A percentile compares a stretch with the other conserved stretches of the same genome.
phyloP scores from a whole-genome alignment of 768 basidiomycete species.

The Hericium alpestre region DNA sequence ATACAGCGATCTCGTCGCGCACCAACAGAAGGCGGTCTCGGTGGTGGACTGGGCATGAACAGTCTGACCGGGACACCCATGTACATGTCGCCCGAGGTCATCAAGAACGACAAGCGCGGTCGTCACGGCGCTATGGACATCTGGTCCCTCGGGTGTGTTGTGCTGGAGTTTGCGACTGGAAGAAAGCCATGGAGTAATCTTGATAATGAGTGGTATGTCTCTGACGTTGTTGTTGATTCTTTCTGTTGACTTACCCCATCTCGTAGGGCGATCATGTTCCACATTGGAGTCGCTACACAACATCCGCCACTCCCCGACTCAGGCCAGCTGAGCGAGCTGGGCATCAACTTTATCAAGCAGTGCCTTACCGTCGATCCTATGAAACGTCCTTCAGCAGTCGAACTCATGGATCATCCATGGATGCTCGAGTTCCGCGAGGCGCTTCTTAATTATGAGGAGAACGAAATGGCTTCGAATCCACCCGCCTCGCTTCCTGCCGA shows the following conservation, averaged over 20 bases:
- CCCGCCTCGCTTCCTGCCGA: constrained; percentile 36
- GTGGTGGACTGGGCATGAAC: constrained; percentile 31
- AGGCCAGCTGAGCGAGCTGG: constrained; percentile 76
- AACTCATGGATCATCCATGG: constrained; percentile 86
- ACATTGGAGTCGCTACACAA: constrained; percentile 93
- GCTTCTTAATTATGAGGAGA: constrained; percentile 56
- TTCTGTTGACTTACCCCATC: constrained; percentile 5
- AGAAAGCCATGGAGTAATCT: constrained; percentile 97
- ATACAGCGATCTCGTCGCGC: constrained; percentile 60
- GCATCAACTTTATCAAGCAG: constrained; percentile 88
- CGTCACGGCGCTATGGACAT: constrained; percentile 95
- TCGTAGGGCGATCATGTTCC: constrained; percentile 98
- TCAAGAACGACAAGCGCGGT: constrained; percentile 85
- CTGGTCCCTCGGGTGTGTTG: constrained; percentile 97
- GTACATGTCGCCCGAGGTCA: constrained; percentile 99
- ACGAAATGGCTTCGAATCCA: constrained; percentile 42
- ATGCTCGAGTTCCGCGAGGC: constrained; percentile 74
- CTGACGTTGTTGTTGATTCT: not conserved
- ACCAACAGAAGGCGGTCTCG: constrained; percentile 26
- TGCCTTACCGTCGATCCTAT: constrained; percentile 84
- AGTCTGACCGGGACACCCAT: constrained; percentile 95
- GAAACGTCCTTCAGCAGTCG: constrained; percentile 71
- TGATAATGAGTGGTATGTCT: constrained; percentile 90
- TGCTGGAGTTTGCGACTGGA: constrained; percentile 92
- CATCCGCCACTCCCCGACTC: constrained; percentile 92